Base-by-base conservation (phyloP, 768 basidiomycete genomes). In the Epithele typhae region DNA sequence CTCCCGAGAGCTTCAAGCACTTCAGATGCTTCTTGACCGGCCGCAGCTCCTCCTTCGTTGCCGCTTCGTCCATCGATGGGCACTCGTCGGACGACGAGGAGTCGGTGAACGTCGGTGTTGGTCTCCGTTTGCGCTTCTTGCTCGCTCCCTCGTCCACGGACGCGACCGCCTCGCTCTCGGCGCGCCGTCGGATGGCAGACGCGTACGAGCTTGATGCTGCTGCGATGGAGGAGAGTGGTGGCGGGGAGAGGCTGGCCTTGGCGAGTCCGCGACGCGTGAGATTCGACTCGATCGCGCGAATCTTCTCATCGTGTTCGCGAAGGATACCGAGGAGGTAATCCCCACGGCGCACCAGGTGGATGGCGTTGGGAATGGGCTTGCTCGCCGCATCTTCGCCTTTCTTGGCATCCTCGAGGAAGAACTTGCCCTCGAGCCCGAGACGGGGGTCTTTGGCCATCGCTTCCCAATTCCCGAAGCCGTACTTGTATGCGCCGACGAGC, bases 381-480 rank as follows among this genome's bases (percentile, higher is more conserved):
- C 78, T 87, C 14, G 87, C 75, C 32, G 83, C 68, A 58, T 93
- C 88, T 69, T 92, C 87, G 25, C 83, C 86, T 67, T 96, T 95
- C 73, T 97, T 98, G 57, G 87, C 90, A 65, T 97, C 94, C 63
- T 97, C 96, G 42, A 99, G 75, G 81, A 97, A 98, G 72, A 99
- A 95, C 63, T 97, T 97, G 65, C 87, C 92, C 1, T 82, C 78
- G 12, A 99, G 75, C 2, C 82, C 81, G 11, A 99, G 81, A 49
- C 79, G 79, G 11, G 79, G 65, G 63, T 99, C 96, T 68, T 93
- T 90, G 46, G 82, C 79, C 76, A 98, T 98, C 21, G 79, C 77
- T 61, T 98, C 96, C 96, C 96, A 99, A 60, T 87, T 90, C 12
- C 94, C 95, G 62, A 98, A 95, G 17, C 96, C 96, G 57, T 98